phyloP scores from a whole-genome alignment of 177 flowering plant genomes.

The Vitis hybrid region DNA sequence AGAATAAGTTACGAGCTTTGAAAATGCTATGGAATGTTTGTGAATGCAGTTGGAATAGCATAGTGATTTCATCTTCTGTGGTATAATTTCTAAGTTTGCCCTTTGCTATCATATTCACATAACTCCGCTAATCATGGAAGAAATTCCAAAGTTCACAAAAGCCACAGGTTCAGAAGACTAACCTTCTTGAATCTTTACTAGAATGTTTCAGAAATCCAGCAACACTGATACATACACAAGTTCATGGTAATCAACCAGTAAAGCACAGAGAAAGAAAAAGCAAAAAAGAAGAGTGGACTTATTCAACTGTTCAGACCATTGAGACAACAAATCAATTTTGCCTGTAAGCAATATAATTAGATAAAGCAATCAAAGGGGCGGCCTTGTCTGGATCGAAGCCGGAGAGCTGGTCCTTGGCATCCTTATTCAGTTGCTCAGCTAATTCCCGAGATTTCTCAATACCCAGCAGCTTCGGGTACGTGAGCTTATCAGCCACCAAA shows the following conservation, averaged over 20 bases:
- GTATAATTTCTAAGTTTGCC: too few relatives aligned
- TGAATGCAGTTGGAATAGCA: too few relatives aligned
- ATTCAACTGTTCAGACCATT: not conserved
- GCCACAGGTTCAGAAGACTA: too few relatives aligned
- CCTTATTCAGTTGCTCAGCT: slow-evolving; percentile 50
- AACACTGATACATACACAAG: not conserved
- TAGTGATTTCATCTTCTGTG: too few relatives aligned
- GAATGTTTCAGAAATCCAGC: not conserved
- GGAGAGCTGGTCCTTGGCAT: slow-evolving; percentile 50
- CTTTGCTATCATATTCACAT: too few relatives aligned
- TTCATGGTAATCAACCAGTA: not conserved
- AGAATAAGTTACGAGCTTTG: too few relatives aligned
- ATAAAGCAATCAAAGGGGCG: slow-evolving; percentile 60
- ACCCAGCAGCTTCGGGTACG: slow-evolving; percentile 71
- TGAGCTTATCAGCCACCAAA: slow-evolving; percentile 57
- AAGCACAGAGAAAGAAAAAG: not conserved
- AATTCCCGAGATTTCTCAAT: slow-evolving; percentile 60
- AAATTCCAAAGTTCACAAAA: too few relatives aligned
- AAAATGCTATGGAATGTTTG: too few relatives aligned
- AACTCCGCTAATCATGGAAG: too few relatives aligned
- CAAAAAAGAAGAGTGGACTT: not conserved
- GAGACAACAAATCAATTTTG: slow-evolving; percentile 35
- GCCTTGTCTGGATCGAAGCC: slow-evolving; percentile 64
- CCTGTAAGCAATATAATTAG: slow-evolving; percentile 68
- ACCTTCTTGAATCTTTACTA: too few relatives aligned